Base-by-base conservation (phyloP, 306 rosid species). In the Rubus parviflorus region DNA sequence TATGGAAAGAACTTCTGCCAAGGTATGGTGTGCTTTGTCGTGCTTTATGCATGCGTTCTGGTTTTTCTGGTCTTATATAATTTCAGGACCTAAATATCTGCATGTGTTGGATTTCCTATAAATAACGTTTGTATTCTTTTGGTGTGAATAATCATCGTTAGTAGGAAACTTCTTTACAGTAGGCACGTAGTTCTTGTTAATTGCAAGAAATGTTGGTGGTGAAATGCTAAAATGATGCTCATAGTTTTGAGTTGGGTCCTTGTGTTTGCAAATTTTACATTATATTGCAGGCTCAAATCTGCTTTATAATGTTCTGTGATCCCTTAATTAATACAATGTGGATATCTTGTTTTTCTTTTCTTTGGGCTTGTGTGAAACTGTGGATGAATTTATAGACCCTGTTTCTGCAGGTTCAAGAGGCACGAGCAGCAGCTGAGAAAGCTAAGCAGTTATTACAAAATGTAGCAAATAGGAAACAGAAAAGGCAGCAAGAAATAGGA, bases 401-500 rank as follows among this genome's bases (percentile, higher is more conserved):
- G 15, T 52, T 4, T 52, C n/a, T 88, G 74, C 82, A 92, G 97
- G 96, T 92, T 73, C 80, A 48, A 74, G 93, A 92, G 89, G 96
- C 90, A 64, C 85, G 85, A 87, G 86, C 90, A 0, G 88, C 97
- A 12, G 94, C 97, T n/a, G 96, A 89, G 77, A 92, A 92, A 83
- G 94, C 99, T 74, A 97, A 96, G 90, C 85, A 86, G 76, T 86
- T 96, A 73, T 90, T 87, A 69, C 86, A 89, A 77, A 88, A 85
- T 81, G 97, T 96, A 72, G 96, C 98, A 67, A 89, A 81, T 72
- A 89, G 99, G 89, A 92, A 96, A 91, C 91, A 68, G 83, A 87
- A 64, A 77, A 89, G 37, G 83, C 99, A 96, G 84, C 80, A 80
- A 80, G 99, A 92, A 87, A 83, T 79, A 23, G 87, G 86, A 10